Base-by-base conservation (phyloP, 129 eudicot genomes). In the Artemisia argyi region DNA sequence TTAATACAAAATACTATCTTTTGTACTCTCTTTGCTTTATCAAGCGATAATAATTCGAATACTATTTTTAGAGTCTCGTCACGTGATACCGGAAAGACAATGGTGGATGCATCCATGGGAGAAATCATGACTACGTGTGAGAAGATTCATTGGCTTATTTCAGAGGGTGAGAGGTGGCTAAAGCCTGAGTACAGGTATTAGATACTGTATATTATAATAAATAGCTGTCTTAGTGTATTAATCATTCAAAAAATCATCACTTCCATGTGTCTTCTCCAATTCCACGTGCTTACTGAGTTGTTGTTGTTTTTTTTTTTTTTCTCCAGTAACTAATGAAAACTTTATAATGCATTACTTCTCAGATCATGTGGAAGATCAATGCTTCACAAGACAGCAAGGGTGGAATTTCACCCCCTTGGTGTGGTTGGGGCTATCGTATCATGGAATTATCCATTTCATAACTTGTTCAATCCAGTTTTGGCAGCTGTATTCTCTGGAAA, bases 71-170 rank as follows among this genome's bases (percentile, higher is more conserved):
- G 96, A 71, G 76, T 94, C 61, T 94, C 98, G 66, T 94, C 98
- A 58, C 98, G 97, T 58, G 98, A 94, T 73, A 94, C 98, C 69
- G 98, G 98, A 84, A 94, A 94, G 89, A 94, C 98, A 61, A 86
- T 90, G 96, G 84, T 88, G 69, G 98, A 94, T 87, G 98, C 98
- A 51, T 94, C 98, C 52, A 73, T 92, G 84, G 98, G 98, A 49
- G 98, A 92, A 80, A 92, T 92, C 70, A 94, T 94, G 98, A 94
- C 98, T 3, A 94, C 98, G n/a, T 94, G 97, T 78, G 98, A 94
- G 77, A 94, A 94, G 83, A 82, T 94, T 79, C 84, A 91, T 66
- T 94, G 98, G 97, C 93, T 94, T 83, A 86, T 94, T 62, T 84
- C 97, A 39, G 97, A 94, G 82, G 98, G 98, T 71, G 98, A 94